Evolutionary conservation across 2,329 filamentous ascomycete genomes (phyloP).

Genomic region (Fusarium pilosicola): DNA sequence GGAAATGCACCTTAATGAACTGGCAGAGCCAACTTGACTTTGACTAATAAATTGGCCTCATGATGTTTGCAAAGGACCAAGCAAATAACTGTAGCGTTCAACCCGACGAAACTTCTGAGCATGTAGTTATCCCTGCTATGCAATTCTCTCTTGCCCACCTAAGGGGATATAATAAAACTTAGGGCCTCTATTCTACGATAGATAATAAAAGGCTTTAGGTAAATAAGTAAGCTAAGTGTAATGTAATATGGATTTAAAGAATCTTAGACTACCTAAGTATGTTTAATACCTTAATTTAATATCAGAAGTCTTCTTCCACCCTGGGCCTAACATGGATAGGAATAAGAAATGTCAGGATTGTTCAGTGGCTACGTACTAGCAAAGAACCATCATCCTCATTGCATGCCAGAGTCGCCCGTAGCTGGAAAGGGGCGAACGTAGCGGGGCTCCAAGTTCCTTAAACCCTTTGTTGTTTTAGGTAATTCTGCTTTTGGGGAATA

Average conservation of each 20-base stretch:
- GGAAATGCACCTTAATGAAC: not conserved
- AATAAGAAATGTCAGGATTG: not conserved
- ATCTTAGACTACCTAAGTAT: too few relatives aligned
- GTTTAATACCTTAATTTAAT: too few relatives aligned
- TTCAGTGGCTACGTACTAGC: constrained; percentile 8
- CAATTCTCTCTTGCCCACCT: not conserved
- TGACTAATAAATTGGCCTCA: not conserved
- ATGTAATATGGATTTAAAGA: too few relatives aligned
- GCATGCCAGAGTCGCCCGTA: constrained; percentile 30
- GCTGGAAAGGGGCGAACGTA: not conserved
- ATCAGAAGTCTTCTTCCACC: too few relatives aligned
- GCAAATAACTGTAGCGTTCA: constrained; percentile 1
- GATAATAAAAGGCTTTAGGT: too few relatives aligned
- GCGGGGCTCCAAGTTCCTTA: constrained; percentile 10
- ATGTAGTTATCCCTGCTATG: not conserved
- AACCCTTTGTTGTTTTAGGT: constrained; percentile 22
- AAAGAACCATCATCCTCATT: not conserved
- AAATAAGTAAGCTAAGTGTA: too few relatives aligned
- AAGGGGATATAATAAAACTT: too few relatives aligned
- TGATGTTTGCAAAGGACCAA: not conserved
- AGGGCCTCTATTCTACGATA: too few relatives aligned
- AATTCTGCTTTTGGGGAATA: constrained; percentile 35
- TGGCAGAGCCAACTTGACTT: not conserved
- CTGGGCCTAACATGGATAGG: not conserved
- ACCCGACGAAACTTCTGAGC: not conserved